Percentiles rank a stretch among this genome's conserved stretches.
These are phyloP conservation scores for Boletus tylopilopsis DNA, from an alignment of 768 basidiomycete species.

Conservation along the genomic window DNA sequence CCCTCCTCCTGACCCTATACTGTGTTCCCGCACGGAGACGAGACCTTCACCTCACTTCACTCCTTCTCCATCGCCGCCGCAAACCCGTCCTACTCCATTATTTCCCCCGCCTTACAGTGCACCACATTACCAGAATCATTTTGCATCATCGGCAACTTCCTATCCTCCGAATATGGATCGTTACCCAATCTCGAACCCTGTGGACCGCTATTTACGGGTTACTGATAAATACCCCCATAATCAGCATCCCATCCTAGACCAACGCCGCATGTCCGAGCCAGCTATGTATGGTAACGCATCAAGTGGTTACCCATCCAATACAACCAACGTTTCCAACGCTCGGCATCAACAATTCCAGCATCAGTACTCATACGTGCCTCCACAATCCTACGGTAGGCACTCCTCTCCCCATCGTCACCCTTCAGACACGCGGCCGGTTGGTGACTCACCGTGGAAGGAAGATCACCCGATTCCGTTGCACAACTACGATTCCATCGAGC, in stretches of 20 bases:
- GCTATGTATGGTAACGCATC: slow-evolving; percentile 45
- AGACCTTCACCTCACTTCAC: slow-evolving; percentile 22
- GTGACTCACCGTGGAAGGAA: slow-evolving; percentile 32
- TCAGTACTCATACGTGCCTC: slow-evolving; percentile 32
- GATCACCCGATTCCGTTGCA: slow-evolving; percentile 31
- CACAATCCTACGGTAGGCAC: slow-evolving; percentile 37
- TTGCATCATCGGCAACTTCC: slow-evolving; percentile 40
- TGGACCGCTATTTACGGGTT: slow-evolving; percentile 40
- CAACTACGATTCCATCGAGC: slow-evolving; percentile 31
- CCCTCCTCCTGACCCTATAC: slow-evolving; percentile 4
- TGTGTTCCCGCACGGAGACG: background rate
- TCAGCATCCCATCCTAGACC: slow-evolving; percentile 44
- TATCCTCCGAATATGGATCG: slow-evolving; percentile 40
- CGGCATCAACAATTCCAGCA: slow-evolving; percentile 43
- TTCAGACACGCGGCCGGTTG: slow-evolving; percentile 40
- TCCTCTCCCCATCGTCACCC: slow-evolving; percentile 46
- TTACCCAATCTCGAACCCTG: slow-evolving; percentile 35
- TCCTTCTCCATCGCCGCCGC: slow-evolving; percentile 44
- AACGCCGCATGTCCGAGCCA: slow-evolving; percentile 69
- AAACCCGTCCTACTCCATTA: slow-evolving; percentile 35
- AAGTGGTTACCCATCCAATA: slow-evolving; percentile 31
- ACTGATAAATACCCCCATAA: slow-evolving; percentile 34
- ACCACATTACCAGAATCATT: slow-evolving; percentile 43
- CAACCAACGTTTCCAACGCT: slow-evolving; percentile 29
- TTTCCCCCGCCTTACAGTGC: slow-evolving; percentile 41